Evolutionary conservation across 495 filamentous ascomycete species (phyloP).

Genomic region (Penicillium pancosmium): DNA sequence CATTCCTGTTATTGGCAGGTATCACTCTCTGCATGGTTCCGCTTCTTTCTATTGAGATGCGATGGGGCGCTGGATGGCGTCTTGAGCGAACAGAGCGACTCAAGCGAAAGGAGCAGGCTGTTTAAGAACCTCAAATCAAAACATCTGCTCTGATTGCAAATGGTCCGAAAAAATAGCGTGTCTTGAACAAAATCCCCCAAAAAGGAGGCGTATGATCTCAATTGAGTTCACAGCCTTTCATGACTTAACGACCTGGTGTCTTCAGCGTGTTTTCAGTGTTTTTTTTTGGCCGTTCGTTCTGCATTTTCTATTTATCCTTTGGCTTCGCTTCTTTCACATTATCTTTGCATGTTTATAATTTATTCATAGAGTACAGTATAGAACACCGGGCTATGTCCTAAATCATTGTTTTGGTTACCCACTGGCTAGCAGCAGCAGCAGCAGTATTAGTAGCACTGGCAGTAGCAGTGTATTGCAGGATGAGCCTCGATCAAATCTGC

Average conservation of each 20-base stretch:
- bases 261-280: no score
- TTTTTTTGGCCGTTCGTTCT: no score
- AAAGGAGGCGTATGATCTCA: background rate
- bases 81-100: conserved; percentile 31
- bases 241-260: background rate
- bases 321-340: no score
- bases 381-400: no score
- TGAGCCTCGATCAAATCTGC: no score
- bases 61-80: conserved; percentile 50
- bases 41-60: conserved; percentile 41
- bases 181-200: background rate
- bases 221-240: background rate
- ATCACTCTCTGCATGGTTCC: conserved; percentile 41
- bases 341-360: no score
- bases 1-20: conserved; percentile 62
- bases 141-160: background rate
- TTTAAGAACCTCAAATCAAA: background rate
- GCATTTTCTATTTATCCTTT: no score
- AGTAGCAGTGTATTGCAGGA: no score
- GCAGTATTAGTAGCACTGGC: no score
- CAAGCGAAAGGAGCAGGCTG: conserved; percentile 14
- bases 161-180: background rate
- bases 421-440: no score
- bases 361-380: no score
- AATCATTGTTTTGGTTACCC: no score